A percentile compares a stretch with the other conserved stretches of the same genome.
Conservation (phyloP, 2,329 filamentous ascomycete species). For the Passalora sequoiae region DNA sequence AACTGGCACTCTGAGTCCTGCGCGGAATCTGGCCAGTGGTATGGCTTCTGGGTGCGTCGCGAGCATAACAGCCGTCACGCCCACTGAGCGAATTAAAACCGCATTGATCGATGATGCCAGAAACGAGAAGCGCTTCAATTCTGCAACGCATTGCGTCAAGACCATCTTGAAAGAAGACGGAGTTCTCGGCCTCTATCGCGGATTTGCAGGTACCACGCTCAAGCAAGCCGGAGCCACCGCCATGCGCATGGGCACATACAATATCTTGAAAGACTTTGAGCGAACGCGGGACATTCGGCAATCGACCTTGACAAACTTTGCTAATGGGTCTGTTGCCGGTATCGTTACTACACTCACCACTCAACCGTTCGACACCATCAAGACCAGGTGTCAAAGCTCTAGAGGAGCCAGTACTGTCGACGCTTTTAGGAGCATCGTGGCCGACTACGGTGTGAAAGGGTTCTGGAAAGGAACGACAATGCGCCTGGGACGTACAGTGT, state of each 20-base stretch:
- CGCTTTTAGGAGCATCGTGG: slow-evolving; percentile 51
- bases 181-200: slow-evolving; percentile 52
- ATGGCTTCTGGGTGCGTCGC: slow-evolving; percentile 60
- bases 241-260: slow-evolving; percentile 58
- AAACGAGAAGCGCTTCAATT: slow-evolving; percentile 45
- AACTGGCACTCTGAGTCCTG: slow-evolving; percentile 52
- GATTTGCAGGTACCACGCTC: slow-evolving; percentile 56
- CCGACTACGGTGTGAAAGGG: slow-evolving; percentile 54
- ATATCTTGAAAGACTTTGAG: slow-evolving; percentile 58
- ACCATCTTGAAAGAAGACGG: slow-evolving; percentile 51
- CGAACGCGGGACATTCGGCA: slow-evolving; percentile 45
- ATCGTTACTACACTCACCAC: slow-evolving; percentile 56
- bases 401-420: slow-evolving; percentile 54
- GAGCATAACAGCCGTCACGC: slow-evolving; percentile 60
- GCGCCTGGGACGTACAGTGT: slow-evolving; percentile 58
- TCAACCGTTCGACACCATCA: slow-evolving; percentile 60
- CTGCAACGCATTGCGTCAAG: slow-evolving; percentile 48
- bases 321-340: slow-evolving; percentile 57
- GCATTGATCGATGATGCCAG: slow-evolving; percentile 60
- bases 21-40: slow-evolving; percentile 56
- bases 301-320: slow-evolving; percentile 54
- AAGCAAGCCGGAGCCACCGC: slow-evolving; percentile 60
- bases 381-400: slow-evolving; percentile 59
- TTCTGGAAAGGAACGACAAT: slow-evolving; percentile 66
- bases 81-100: slow-evolving; percentile 64